phyloP scores from a whole-genome alignment of 2,329 filamentous ascomycete species.

The Aspergillus fumigatus region DNA sequence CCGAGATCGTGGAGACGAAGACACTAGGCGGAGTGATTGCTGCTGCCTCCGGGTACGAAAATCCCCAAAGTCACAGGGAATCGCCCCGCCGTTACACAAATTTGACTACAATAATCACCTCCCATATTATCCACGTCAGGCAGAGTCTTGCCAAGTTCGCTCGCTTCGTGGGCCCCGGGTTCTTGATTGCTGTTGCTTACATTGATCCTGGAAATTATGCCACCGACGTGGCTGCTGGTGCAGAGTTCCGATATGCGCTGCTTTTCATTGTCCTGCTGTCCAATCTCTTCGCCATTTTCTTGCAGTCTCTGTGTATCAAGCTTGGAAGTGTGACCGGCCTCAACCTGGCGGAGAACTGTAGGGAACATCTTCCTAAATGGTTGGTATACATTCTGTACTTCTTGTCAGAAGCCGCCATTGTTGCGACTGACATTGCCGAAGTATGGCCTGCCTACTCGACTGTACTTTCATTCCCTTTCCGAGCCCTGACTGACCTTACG shows the following conservation, averaged over 20 bases:
- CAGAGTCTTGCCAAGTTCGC: slow-evolving; percentile 37
- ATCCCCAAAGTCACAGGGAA: slow-evolving; percentile 26
- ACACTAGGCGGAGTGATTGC: slow-evolving; percentile 25
- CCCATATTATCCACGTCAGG: slow-evolving; percentile 16
- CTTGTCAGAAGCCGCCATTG: slow-evolving; percentile 63
- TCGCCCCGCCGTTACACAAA: slow-evolving; percentile 29
- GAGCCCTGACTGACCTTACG: not conserved
- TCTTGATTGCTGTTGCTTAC: slow-evolving; percentile 46
- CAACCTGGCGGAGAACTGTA: slow-evolving; percentile 63
- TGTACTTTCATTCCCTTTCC: not conserved
- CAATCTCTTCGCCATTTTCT: slow-evolving; percentile 46
- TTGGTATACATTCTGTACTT: slow-evolving; percentile 58
- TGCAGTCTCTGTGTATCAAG: slow-evolving; percentile 52
- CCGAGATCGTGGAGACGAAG: slow-evolving; percentile 17
- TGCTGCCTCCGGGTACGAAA: slow-evolving; percentile 24
- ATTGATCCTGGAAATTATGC: slow-evolving; percentile 50
- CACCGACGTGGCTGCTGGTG: slow-evolving; percentile 47
- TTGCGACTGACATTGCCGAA: slow-evolving; percentile 68
- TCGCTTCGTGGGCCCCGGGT: slow-evolving; percentile 45
- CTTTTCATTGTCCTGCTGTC: slow-evolving; percentile 47
- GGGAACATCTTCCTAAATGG: slow-evolving; percentile 62
- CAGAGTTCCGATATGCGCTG: slow-evolving; percentile 40
- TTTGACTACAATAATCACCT: slow-evolving; percentile 7
- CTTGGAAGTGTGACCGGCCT: slow-evolving; percentile 65
- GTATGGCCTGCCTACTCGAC: slow-evolving; percentile 31